Percentiles rank a stretch among this genome's conserved stretches.
Conservation (phyloP, 225 moss, liverwort and hornwort genomes). For the Sphagnum tenellum region DNA sequence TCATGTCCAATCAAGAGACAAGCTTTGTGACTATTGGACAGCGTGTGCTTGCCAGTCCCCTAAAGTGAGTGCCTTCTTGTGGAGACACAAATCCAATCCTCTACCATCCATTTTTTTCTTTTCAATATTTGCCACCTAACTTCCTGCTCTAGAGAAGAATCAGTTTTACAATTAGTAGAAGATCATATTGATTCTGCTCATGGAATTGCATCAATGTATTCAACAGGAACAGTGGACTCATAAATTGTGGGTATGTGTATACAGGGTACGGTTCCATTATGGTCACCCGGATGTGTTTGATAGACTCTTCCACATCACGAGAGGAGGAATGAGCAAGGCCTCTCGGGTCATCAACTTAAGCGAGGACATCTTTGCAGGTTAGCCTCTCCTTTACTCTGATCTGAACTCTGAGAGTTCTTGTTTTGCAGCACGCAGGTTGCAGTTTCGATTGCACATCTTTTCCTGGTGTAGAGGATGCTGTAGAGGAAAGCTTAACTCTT, state of each 20-base stretch:
- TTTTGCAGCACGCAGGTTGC: too few relatives aligned
- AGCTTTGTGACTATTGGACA: conserved; percentile 98
- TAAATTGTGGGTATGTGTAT: too few relatives aligned
- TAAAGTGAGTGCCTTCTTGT: conserved; percentile 21
- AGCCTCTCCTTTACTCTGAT: too few relatives aligned
- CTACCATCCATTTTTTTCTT: neutral
- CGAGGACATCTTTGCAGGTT: conserved; percentile 50
- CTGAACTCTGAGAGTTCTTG: too few relatives aligned
- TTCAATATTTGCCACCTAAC: too few relatives aligned
- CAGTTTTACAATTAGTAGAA: too few relatives aligned
- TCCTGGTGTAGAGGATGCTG: too few relatives aligned
- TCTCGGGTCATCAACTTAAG: conserved; percentile 51
- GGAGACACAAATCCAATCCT: neutral
- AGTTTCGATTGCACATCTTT: conserved; percentile 58
- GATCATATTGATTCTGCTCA: too few relatives aligned
- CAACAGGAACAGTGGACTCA: too few relatives aligned
- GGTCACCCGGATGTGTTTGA: conserved; percentile 57
- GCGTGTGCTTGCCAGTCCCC: conserved; percentile 87
- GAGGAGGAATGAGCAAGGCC: conserved; percentile 50
- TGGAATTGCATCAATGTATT: too few relatives aligned
- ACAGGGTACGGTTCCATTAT: conserved; percentile 41
- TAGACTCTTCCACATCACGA: conserved; percentile 43
- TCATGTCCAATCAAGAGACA: conserved; percentile 97
- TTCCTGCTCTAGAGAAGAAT: too few relatives aligned
- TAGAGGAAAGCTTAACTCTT: too few relatives aligned